phyloP scores from a whole-genome alignment of 345 rosid species.

The Gossypium thurberi region DNA sequence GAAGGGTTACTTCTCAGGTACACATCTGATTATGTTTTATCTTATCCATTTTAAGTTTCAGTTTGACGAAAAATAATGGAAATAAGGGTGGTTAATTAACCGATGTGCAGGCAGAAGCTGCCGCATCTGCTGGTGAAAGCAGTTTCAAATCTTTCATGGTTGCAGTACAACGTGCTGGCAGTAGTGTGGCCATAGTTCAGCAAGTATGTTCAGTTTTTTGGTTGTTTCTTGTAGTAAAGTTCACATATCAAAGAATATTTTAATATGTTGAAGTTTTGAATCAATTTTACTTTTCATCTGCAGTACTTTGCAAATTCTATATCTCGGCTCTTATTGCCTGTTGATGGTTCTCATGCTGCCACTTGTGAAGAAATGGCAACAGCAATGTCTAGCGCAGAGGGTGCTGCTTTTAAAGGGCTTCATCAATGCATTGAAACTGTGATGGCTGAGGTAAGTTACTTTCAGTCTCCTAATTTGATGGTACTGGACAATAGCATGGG shows the following conservation, averaged over 20 bases:
- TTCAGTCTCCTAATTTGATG: background rate
- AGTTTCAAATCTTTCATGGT: constrained; percentile 99
- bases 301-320: constrained; percentile 96
- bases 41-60: constrained; percentile 1
- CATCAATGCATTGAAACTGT: constrained; percentile 99
- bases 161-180: constrained; percentile 93
- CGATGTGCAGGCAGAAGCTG: constrained; percentile 86
- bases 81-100: constrained; percentile 22
- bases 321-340: constrained; percentile 91
- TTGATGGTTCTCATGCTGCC: constrained; percentile 97
- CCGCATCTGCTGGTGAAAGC: constrained; percentile 99
- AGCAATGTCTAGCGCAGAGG: constrained; percentile 96
- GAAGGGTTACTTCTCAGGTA: constrained; percentile 95
- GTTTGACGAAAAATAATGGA: background rate
- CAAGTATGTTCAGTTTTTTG: constrained; percentile 40
- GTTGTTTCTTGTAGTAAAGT: constrained; percentile 1
- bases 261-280: background rate
- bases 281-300: constrained; percentile 16
- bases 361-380: constrained; percentile 99
- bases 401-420: constrained; percentile 98
- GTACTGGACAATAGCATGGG: constrained; percentile 3
- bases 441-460: constrained; percentile 85
- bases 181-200: constrained; percentile 96
- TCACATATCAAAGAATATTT: constrained; percentile 8
- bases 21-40: constrained; percentile 20